Conservation (phyloP, 177 flowering plant genomes). For the Vitis hybrid region DNA sequence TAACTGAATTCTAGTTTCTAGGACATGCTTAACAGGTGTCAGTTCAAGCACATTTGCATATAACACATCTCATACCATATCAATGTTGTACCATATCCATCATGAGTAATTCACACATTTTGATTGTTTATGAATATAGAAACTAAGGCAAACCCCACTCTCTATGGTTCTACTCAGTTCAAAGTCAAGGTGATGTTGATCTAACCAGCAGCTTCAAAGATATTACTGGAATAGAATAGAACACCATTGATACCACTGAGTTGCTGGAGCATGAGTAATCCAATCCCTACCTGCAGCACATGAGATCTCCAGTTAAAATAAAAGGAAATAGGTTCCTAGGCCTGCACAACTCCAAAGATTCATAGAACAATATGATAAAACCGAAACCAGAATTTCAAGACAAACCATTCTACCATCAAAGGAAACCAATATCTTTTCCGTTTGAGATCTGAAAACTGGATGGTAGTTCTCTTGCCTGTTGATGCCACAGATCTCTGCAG, state of each 20-base stretch:
- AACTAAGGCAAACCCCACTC: neutral
- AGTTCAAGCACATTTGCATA: too few relatives aligned
- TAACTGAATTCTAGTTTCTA: too few relatives aligned
- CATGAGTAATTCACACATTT: too few relatives aligned
- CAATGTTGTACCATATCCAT: too few relatives aligned
- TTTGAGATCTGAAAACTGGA: constrained; percentile 58
- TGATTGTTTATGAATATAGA: neutral
- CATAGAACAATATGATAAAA: neutral
- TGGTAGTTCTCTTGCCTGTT: constrained; percentile 51
- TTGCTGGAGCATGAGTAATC: constrained; percentile 81
- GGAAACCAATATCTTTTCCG: constrained; percentile 64
- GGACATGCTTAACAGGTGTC: too few relatives aligned
- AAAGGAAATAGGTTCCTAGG: too few relatives aligned
- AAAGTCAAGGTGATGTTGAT: constrained; percentile 3
- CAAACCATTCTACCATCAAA: constrained; percentile 40
- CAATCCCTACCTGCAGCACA: constrained; percentile 78
- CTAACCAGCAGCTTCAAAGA: constrained; percentile 80
- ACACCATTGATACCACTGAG: constrained; percentile 85
- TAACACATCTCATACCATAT: too few relatives aligned
- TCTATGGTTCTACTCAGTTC: neutral
- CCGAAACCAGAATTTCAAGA: neutral
- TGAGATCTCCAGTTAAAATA: too few relatives aligned
- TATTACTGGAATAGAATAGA: constrained; percentile 78
- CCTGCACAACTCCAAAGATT: neutral
- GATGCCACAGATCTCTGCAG: constrained; percentile 82